phyloP scores from a whole-genome alignment of 306 rosid species.

The Castanopsis chinensis region DNA sequence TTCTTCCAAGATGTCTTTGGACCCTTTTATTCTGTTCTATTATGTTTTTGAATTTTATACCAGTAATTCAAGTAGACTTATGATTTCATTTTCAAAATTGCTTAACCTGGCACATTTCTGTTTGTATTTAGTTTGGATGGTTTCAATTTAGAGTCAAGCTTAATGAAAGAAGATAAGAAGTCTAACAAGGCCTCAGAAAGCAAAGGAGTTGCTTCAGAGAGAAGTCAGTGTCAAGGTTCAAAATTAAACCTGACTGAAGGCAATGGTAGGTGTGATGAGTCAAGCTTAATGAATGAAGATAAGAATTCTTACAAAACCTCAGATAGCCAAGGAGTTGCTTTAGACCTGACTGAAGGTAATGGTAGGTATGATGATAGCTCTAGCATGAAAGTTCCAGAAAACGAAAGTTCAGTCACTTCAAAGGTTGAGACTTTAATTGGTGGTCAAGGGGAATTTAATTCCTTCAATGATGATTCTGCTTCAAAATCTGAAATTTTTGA shows the following conservation, averaged over 20 bases:
- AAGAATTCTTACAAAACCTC: neutral
- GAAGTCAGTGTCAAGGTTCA: neutral
- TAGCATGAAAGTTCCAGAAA: slow-evolving; percentile 30
- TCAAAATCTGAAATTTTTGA: slow-evolving; percentile 29
- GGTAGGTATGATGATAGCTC: slow-evolving; percentile 32
- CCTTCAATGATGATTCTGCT: slow-evolving; percentile 35
- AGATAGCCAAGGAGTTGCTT: neutral
- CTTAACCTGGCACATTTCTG: slow-evolving; percentile 14
- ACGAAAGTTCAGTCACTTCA: slow-evolving; percentile 35
- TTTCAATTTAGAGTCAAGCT: slow-evolving; percentile 58
- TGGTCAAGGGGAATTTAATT: slow-evolving; percentile 32
- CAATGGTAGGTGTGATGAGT: slow-evolving; percentile 35
- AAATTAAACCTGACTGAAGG: slow-evolving; percentile 26
- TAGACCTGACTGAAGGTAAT: slow-evolving; percentile 24
- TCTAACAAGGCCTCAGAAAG: neutral
- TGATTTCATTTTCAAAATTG: slow-evolving; percentile 12
- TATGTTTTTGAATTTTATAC: slow-evolving; percentile 1
- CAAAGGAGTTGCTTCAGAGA: neutral
- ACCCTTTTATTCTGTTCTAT: slow-evolving; percentile 13
- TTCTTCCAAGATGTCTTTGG: slow-evolving; percentile 9
- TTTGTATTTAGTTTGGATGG: slow-evolving; percentile 51
- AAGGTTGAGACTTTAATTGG: slow-evolving; percentile 36
- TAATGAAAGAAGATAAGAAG: slow-evolving; percentile 11
- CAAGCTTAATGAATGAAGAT: slow-evolving; percentile 22
- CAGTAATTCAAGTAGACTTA: slow-evolving; percentile 8